phyloP scores from a whole-genome alignment of 148 eudicot species.

The Drosera capensis region DNA sequence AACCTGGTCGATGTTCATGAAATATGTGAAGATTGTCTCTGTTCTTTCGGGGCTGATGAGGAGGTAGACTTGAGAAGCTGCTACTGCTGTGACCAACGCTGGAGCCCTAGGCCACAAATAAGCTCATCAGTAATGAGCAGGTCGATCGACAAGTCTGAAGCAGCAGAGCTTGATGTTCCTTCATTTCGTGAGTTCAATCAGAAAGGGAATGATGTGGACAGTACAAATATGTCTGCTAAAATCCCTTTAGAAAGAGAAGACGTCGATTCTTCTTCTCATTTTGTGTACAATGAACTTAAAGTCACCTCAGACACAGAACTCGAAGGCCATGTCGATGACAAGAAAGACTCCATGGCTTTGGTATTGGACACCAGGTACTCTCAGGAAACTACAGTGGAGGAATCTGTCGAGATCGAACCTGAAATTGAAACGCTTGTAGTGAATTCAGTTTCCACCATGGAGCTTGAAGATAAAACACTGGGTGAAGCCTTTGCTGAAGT shows the following conservation, averaged over 20 bases:
- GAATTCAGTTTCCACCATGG: no score
- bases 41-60: constrained; percentile 65
- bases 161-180: constrained; percentile 18
- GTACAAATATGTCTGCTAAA: constrained; percentile 8
- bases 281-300: constrained; percentile 44
- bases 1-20: constrained; percentile 70
- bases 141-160: constrained; percentile 22
- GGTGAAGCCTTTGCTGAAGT: not conserved
- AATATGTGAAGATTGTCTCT: constrained; percentile 75
- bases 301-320: constrained; percentile 47
- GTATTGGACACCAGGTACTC: constrained; percentile 13
- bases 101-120: constrained; percentile 23
- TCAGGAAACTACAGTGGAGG: constrained; percentile 6
- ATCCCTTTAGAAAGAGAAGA: constrained; percentile 2
- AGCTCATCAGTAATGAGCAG: constrained; percentile 18
- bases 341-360: constrained; percentile 6
- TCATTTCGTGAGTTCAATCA: constrained; percentile 11
- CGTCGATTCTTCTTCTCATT: constrained; percentile 24
- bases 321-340: constrained; percentile 14
- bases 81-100: constrained; percentile 48
- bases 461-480: no score
- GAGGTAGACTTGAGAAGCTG: constrained; percentile 37
- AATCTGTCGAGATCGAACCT: not conserved
- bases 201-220: constrained; percentile 16
- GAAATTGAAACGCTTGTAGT: no score